These are phyloP conservation scores for Fusarium irregulare DNA, from an alignment of 2,329 filamentous ascomycete genomes.

Conservation along the genomic window DNA sequence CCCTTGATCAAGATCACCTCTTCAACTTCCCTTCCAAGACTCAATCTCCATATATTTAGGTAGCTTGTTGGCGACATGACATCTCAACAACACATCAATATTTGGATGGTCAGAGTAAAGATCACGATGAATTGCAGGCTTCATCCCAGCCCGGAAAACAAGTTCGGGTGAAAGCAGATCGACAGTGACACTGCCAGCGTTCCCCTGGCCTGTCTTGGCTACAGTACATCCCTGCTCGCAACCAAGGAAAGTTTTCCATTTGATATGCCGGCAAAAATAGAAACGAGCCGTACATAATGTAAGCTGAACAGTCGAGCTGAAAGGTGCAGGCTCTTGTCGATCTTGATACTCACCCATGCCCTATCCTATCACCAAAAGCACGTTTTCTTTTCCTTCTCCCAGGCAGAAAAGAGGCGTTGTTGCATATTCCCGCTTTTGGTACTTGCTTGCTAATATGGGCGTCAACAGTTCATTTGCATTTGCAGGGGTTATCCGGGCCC, in stretches of 20 bases:
- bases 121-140: background rate
- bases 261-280: background rate
- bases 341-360: background rate
- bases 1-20: background rate
- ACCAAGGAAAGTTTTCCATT: background rate
- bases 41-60: background rate
- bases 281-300: background rate
- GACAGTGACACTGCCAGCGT: constrained; percentile 1
- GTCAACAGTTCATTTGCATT: background rate
- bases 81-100: background rate
- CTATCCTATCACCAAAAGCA: background rate
- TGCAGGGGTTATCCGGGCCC: background rate
- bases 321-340: background rate
- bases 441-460: background rate
- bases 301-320: background rate
- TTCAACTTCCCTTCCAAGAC: background rate
- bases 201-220: constrained; percentile 9
- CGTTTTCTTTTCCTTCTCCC: background rate
- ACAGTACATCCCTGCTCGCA: constrained; percentile 8
- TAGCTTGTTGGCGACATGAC: background rate
- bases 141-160: background rate
- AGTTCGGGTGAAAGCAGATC: background rate
- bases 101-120: background rate
- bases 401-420: background rate
- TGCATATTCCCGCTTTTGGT: background rate